Conservation (phyloP, 2,329 filamentous ascomycete species). For the Penicillium nordicum region DNA sequence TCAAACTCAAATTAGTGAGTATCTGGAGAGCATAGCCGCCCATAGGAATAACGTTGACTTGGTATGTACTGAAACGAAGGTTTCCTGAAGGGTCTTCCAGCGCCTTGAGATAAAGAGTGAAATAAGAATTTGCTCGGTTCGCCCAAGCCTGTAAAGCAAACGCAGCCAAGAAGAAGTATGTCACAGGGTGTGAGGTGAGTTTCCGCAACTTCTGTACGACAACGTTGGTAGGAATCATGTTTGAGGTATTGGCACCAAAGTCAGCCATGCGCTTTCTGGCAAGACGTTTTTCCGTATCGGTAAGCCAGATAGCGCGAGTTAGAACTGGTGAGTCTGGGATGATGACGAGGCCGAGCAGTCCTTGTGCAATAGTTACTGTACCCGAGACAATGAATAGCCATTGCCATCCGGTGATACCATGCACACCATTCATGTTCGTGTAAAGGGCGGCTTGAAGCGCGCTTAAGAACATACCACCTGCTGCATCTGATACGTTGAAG, state of each 20-base stretch:
- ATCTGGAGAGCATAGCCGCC: constrained; percentile 19
- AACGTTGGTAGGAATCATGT: constrained; percentile 14
- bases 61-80: constrained; percentile 16
- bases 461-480: constrained; percentile 19
- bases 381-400: constrained; percentile 12
- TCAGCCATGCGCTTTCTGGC: constrained; percentile 16
- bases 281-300: constrained; percentile 10
- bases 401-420: constrained; percentile 7
- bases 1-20: constrained; percentile 15
- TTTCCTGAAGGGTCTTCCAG: constrained; percentile 3
- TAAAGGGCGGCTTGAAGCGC: constrained; percentile 18
- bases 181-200: constrained; percentile 8
- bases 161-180: constrained; percentile 14
- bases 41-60: constrained; percentile 21
- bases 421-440: constrained; percentile 17
- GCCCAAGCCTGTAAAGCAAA: constrained; percentile 18
- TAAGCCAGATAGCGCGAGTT: constrained; percentile 18
- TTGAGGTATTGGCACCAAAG: constrained; percentile 14
- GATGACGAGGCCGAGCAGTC: constrained; percentile 14
- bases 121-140: constrained; percentile 19
- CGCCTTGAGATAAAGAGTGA: constrained; percentile 18
- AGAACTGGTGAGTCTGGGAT: constrained; percentile 20
- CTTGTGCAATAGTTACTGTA: constrained; percentile 17
- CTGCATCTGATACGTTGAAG: constrained; percentile 16
- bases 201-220: constrained; percentile 4